Evolutionary conservation across 192 early-diverging fungal species (phyloP), one percentile per base, ranked within the genome.

Genomic region (Linnemannia zychae): DNA sequence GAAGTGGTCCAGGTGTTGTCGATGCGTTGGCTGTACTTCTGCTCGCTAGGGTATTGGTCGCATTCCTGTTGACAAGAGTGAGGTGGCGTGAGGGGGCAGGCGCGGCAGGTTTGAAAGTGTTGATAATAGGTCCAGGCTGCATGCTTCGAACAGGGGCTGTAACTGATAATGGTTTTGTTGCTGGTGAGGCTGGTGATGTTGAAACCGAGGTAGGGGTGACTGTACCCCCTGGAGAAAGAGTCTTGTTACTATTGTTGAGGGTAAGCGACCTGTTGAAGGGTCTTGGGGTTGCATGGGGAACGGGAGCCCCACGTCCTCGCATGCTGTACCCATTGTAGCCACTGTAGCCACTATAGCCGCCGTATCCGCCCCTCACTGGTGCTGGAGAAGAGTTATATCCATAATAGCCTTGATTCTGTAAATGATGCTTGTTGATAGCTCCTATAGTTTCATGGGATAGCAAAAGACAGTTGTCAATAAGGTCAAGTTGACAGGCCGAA

Each of bases 341-440:
- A 15, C n/a, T 75, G 40, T 46, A 65, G 22, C 57, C 74, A 15
- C n/a, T 75, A 24, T 46, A 65, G 37, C 74, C 57, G 24, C 74
- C 57, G 74, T 63, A 75, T 33, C 74, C 74, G 6, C 74, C 74
- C 7, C 74, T 75, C 16, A 15, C 2, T 24, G 74, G 57, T 31
- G 57, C 28, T 47, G 75, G 17, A 49, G 37, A 22, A 46, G 18
- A 5, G 37, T n/a, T 76, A 74, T 73, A 70, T 47, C 49, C 18
- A 0, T 47, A 18, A 60, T 76, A 60, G 50, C 60, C 69, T 28
- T 36, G 47, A 2, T 3, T 63, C 28, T 63, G 74, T 4, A 9
- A 47, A 15, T 60, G 73, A 48, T 85, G 83, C 70, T 85, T 85
- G 74, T 79, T 85, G 28, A 85, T 85, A 7, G 83, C 83, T 18